Conservation (phyloP, 2,329 filamentous ascomycete genomes). For the Harringtonia aguacate region DNA sequence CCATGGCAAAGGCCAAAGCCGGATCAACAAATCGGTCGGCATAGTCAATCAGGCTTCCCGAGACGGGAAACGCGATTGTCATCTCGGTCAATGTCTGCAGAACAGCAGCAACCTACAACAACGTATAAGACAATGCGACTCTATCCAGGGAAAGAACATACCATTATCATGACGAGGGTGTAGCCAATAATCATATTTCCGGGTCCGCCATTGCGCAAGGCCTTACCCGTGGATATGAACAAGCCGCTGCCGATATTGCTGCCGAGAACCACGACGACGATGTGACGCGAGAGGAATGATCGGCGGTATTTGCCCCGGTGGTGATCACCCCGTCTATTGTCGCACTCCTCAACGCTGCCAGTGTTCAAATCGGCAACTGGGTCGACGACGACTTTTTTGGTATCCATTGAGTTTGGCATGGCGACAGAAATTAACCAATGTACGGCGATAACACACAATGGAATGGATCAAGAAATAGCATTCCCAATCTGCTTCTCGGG, state of each 20-base stretch:
- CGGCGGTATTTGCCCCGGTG: not conserved
- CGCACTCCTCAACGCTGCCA: not conserved
- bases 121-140: no score
- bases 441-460: no score
- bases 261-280: not conserved
- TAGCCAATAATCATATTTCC: not conserved
- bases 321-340: not conserved
- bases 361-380: not conserved
- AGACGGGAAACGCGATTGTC: not conserved
- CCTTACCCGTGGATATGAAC: not conserved
- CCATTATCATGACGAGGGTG: not conserved
- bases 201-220: not conserved
- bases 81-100: not conserved
- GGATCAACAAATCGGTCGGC: constrained; percentile 6
- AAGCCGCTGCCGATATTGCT: not conserved
- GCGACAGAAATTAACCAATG: no score
- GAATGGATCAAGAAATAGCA: not conserved
- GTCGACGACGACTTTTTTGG: not conserved
- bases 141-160: no score
- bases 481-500: no score
- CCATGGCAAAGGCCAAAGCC: constrained; percentile 3
- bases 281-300: not conserved
- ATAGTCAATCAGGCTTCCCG: constrained; percentile 4
- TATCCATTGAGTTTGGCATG: no score
- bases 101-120: not conserved